Conservation (phyloP, 148 eudicot species). For the Spergularia bocconei region DNA sequence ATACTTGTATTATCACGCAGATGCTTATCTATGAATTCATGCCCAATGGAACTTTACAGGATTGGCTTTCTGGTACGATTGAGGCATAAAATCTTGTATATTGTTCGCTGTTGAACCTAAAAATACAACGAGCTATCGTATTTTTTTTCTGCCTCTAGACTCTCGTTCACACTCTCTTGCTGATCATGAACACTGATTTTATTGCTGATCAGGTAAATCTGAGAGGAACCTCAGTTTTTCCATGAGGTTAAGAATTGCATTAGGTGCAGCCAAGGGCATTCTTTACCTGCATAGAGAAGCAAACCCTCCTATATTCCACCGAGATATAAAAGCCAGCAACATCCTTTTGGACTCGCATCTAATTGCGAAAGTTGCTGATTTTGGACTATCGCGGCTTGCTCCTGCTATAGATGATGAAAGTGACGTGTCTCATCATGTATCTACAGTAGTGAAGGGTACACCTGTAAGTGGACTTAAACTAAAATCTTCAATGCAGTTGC, state of each 20-base stretch:
- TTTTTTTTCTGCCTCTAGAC: neutral
- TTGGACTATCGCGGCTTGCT: conserved; percentile 86
- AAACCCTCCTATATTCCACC: conserved; percentile 86
- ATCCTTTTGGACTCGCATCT: conserved; percentile 65
- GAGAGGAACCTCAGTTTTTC: conserved; percentile 53
- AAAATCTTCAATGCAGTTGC: neutral
- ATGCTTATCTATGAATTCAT: conserved; percentile 88
- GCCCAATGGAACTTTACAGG: conserved; percentile 77
- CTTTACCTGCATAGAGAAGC: conserved; percentile 92
- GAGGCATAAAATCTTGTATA: conserved; percentile 4
- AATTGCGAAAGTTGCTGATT: conserved; percentile 89
- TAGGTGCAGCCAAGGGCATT: conserved; percentile 80
- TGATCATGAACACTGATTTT: neutral
- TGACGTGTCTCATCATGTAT: conserved; percentile 47
- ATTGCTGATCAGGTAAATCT: conserved; percentile 40
- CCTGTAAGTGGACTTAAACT: conserved; percentile 52
- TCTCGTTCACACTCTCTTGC: neutral
- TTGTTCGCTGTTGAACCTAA: neutral
- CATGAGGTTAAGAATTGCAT: conserved; percentile 63
- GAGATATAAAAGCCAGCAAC: conserved; percentile 88
- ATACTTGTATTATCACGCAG: conserved; percentile 38
- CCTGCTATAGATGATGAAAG: conserved; percentile 71
- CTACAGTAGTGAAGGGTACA: conserved; percentile 90
- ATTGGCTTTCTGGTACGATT: conserved; percentile 73
- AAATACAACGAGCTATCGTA: neutral